Percentiles rank a stretch among this genome's conserved stretches.
These are phyloP conservation scores for Aspergillus intermedius DNA, from an alignment of 2,329 filamentous ascomycete genomes.

Conservation along the genomic window DNA sequence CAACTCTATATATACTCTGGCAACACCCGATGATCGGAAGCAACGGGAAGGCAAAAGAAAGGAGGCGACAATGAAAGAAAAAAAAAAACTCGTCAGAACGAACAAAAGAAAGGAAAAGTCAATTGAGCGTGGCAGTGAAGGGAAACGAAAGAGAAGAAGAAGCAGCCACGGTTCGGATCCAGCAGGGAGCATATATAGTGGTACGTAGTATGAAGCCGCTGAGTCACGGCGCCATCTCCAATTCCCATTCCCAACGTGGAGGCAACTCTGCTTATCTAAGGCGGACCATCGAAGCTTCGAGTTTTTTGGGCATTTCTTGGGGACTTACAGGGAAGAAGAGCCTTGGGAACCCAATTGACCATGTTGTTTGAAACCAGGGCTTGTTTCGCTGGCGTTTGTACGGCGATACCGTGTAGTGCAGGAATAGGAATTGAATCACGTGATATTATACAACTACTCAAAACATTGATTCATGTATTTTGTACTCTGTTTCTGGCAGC, in stretches of 20 bases:
- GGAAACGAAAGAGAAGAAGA: background rate
- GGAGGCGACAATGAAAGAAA: conserved; percentile 1
- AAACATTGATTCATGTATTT: background rate
- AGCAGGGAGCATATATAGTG: background rate
- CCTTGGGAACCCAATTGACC: background rate
- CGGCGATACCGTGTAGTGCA: background rate
- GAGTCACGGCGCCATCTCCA: background rate
- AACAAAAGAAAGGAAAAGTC: background rate
- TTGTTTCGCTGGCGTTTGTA: background rate
- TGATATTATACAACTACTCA: background rate
- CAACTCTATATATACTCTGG: conserved; percentile 3
- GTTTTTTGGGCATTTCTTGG: background rate
- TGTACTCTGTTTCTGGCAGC: background rate
- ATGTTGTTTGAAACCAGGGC: background rate
- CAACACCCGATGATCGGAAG: conserved; percentile 4
- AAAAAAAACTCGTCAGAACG: background rate
- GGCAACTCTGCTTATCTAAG: background rate
- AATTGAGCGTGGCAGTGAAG: background rate
- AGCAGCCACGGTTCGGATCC: background rate
- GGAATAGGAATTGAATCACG: background rate
- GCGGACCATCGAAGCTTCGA: background rate
- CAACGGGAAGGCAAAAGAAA: conserved; percentile 5
- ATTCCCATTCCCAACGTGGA: background rate
- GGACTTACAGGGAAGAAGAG: background rate
- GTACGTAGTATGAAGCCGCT: too few species aligned